Evolutionary conservation across 768 basidiomycete genomes (phyloP), one percentile per base, ranked within the genome.

Genomic region (Pleurotus djamor): DNA sequence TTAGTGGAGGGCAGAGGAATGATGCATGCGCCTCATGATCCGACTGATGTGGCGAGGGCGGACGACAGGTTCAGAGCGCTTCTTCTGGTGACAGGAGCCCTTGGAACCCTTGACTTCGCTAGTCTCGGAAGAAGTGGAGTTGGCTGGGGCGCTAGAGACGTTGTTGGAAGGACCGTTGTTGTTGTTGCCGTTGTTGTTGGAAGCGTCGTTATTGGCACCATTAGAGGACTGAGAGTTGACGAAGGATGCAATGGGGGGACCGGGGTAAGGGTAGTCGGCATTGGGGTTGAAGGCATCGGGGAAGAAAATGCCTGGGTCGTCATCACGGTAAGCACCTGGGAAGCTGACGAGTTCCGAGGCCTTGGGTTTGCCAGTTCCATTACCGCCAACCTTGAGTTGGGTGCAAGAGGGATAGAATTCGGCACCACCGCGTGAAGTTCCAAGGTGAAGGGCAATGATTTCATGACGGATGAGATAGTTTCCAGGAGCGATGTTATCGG

Each of bases 401-500:
- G 81, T 76, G 70, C 91, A 94, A 33, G 83, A 82, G 0, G 88
- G 86, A 69, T 94, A 94, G 72, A 92, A 93, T 72, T 94, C 91
- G 0, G 89, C 91, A n/a, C 88, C 88, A 4, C 85, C 84, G 16
- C 16, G 54, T 32, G n/a, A 14, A 16, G 67, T 76, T 5, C 80
- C 90, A 48, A 86, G 78, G 66, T 92, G 91, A 13, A 92, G 82
- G 10, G 87, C 87, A 68, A 92, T 86, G 71, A 92, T 87, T 68
- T 93, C 91, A 70, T 91, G 86, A 1, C 91, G 88, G 67, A 92
- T 69, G 59, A 93, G 76, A 69, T 92, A 92, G 64, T 88, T 83
- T 4, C 91, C 91, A 2, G 87, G 72, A 2, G 83, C 76, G 56
- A 94, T 69, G 49, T 79, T 80, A n/a, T 71, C 60, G 2, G 86